These are phyloP conservation scores for Mytilinidion resinicola DNA, from an alignment of 495 filamentous ascomycete species.

Conservation along the genomic window DNA sequence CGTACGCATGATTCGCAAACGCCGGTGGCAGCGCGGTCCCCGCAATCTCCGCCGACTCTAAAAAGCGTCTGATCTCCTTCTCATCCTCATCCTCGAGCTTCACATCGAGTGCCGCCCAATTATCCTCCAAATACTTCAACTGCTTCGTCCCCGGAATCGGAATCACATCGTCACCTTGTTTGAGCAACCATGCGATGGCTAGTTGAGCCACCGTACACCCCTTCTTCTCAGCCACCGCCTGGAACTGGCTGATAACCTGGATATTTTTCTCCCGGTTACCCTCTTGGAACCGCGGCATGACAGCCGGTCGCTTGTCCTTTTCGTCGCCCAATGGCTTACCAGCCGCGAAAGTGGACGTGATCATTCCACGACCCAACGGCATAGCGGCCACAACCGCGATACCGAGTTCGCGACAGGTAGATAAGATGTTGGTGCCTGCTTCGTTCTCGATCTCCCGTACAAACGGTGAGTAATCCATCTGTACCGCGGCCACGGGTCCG, in stretches of 20 bases:
- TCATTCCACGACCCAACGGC: constrained; percentile 56
- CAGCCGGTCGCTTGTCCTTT: constrained; percentile 38
- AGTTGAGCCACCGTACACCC: constrained; percentile 45
- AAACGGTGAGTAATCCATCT: constrained; percentile 60
- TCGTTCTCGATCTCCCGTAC: constrained; percentile 49
- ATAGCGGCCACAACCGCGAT: constrained; percentile 54
- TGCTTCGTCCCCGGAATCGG: constrained; percentile 49
- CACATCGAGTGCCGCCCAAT: constrained; percentile 29
- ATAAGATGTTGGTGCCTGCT: constrained; percentile 41
- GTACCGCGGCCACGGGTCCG: constrained; percentile 52
- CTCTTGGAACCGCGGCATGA: constrained; percentile 44
- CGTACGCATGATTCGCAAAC: constrained; percentile 12
- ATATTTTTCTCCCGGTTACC: constrained; percentile 51
- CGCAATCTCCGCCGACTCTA: constrained; percentile 24
- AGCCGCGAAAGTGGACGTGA: constrained; percentile 45
- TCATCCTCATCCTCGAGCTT: constrained; percentile 32
- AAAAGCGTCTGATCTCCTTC: constrained; percentile 31
- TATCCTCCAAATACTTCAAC: constrained; percentile 34
- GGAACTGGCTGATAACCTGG: constrained; percentile 40
- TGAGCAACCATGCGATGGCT: constrained; percentile 53
- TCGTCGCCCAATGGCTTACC: constrained; percentile 39
- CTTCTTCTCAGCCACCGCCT: constrained; percentile 44
- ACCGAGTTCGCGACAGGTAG: constrained; percentile 56
- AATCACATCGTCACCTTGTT: constrained; percentile 55
- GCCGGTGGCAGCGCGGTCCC: constrained; percentile 26